These are phyloP conservation scores for Sphagnum tenellum DNA, from an alignment of 225 moss, liverwort and hornwort species.

Conservation along the genomic window DNA sequence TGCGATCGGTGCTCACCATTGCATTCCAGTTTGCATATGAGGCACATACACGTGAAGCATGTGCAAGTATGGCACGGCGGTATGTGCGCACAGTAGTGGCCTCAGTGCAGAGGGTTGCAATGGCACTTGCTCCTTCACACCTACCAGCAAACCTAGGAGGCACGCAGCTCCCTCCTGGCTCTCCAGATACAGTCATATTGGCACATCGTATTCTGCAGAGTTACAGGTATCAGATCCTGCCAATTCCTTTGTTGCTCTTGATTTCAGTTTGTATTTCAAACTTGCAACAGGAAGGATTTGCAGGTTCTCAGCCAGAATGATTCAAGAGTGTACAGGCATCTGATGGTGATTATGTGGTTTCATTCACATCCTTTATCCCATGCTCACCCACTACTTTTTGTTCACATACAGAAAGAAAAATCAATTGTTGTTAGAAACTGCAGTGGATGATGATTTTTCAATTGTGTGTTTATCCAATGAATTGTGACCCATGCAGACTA, in stretches of 20 bases:
- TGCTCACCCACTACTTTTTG: no score
- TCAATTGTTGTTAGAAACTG: no score
- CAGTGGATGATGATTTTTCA: no score
- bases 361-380: no score
- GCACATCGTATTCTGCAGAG: constrained; percentile 73
- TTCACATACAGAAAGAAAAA: no score
- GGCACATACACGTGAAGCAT: constrained; percentile 73
- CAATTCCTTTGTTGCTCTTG: no score
- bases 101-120: constrained; percentile 94
- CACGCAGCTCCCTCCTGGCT: constrained; percentile 52
- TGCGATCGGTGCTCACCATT: constrained; percentile 88
- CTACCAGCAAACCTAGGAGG: constrained; percentile 39
- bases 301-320: no score
- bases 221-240: constrained; percentile 45
- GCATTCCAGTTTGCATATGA: constrained; percentile 94
- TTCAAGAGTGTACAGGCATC: no score
- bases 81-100: constrained; percentile 94
- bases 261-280: no score
- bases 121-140: constrained; percentile 79
- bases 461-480: no score
- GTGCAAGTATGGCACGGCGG: constrained; percentile 84
- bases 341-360: no score
- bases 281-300: no score
- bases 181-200: constrained; percentile 73
- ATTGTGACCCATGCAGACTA: constrained; percentile 22